Evolutionary conservation across 108 stramenopile species (phyloP).

Genomic region (Poteriospumella lacustris): DNA sequence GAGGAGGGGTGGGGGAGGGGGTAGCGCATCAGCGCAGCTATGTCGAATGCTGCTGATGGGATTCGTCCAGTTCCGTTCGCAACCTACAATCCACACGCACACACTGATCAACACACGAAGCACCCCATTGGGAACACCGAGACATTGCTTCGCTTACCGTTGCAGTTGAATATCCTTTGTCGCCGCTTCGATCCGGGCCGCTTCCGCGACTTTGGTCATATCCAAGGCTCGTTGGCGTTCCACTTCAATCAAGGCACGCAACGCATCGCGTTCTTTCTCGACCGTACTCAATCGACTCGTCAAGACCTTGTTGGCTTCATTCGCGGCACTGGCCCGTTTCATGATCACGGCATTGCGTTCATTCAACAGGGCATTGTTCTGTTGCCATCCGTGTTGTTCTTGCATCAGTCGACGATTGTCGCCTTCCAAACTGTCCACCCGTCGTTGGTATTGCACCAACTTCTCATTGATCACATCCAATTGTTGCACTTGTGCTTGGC

Average conservation of each 20-base stretch:
- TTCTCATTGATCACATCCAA: neutral
- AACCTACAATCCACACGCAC: no score
- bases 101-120: no score
- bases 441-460: neutral
- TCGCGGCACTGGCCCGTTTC: neutral
- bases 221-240: neutral
- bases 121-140: no score
- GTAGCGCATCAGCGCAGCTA: no score
- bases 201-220: neutral
- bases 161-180: slow-evolving; percentile 16
- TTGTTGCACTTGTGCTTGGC: neutral
- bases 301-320: neutral
- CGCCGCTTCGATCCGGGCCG: neutral
- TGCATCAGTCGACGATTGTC: neutral
- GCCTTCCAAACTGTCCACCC: neutral
- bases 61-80: no score
- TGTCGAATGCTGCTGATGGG: no score
- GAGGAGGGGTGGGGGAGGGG: no score
- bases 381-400: neutral
- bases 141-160: no score
- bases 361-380: slow-evolving; percentile 5
- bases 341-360: neutral
- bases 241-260: neutral
- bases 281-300: neutral
- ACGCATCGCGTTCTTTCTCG: neutral